These are phyloP conservation scores for Deuterostichococcus epilithicus DNA, from an alignment of 139 green algal genomes.

Conservation along the genomic window DNA sequence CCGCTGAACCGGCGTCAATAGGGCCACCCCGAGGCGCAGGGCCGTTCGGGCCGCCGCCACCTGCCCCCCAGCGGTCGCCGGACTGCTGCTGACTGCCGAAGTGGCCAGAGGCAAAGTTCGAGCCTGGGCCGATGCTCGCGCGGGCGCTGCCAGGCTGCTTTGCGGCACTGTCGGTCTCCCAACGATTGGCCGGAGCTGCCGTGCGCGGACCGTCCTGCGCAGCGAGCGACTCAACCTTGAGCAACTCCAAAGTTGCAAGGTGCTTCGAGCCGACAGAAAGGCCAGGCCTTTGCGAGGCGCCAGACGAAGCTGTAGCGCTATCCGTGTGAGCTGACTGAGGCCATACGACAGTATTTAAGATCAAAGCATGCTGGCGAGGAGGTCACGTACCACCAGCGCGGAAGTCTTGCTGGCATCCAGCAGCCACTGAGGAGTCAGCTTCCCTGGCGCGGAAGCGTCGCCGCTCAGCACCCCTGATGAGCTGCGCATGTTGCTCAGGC, in stretches of 20 bases:
- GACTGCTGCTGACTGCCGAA: background rate
- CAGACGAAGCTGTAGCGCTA: too few relatives aligned
- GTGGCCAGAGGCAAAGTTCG: background rate
- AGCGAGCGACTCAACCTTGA: background rate
- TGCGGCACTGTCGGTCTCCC: background rate
- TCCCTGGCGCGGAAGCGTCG: background rate
- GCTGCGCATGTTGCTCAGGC: constrained; percentile 13
- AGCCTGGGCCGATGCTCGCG: too few relatives aligned
- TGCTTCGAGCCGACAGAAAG: background rate
- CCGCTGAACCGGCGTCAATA: background rate
- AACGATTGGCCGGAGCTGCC: background rate
- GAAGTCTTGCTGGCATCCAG: constrained; percentile 5
- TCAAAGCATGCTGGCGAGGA: too few relatives aligned
- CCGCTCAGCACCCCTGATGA: background rate
- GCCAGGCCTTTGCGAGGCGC: too few relatives aligned
- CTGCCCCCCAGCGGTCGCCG: background rate
- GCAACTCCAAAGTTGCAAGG: constrained; percentile 17
- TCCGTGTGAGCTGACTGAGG: too few relatives aligned
- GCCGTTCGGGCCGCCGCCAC: background rate
- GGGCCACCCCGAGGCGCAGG: too few relatives aligned
- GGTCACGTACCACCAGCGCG: constrained; percentile 8
- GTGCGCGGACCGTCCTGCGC: background rate
- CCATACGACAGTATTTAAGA: too few relatives aligned
- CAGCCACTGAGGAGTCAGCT: constrained; percentile 7
- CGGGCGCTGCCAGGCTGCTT: background rate